These are phyloP conservation scores for Aspergillus indologenus DNA, from an alignment of 495 filamentous ascomycete species.

Conservation along the genomic window DNA sequence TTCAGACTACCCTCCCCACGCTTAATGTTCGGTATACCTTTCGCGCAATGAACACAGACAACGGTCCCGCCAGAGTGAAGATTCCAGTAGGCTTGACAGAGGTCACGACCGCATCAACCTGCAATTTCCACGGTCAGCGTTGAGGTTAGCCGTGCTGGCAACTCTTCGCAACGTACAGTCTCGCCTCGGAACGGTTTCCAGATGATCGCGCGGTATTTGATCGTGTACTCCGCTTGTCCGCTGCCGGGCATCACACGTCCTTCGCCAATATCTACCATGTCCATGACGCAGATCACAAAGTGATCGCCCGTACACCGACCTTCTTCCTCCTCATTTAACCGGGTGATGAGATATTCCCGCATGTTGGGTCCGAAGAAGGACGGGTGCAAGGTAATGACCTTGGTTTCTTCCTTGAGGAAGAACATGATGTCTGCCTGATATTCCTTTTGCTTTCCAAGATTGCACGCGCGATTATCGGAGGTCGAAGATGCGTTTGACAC, in stretches of 20 bases:
- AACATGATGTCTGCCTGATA: constrained; percentile 61
- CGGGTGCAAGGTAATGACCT: constrained; percentile 87
- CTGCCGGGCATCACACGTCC: constrained; percentile 87
- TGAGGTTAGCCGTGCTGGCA: not conserved
- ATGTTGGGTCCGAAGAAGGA: constrained; percentile 93
- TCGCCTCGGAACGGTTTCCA: constrained; percentile 97
- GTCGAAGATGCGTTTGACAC: not conserved
- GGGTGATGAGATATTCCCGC: constrained; percentile 79
- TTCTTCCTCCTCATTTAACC: constrained; percentile 87
- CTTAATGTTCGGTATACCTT: constrained; percentile 56
- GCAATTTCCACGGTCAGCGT: not conserved
- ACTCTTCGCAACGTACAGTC: constrained; percentile 61
- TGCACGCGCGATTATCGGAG: not conserved
- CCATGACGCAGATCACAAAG: constrained; percentile 95
- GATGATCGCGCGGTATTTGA: constrained; percentile 91
- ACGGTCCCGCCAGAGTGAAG: constrained; percentile 84
- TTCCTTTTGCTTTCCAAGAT: not conserved
- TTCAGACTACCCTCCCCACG: not conserved
- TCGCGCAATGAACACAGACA: constrained; percentile 83
- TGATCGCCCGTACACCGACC: constrained; percentile 89
- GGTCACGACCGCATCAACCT: constrained; percentile 90
- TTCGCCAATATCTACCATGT: constrained; percentile 86
- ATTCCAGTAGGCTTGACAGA: constrained; percentile 90
- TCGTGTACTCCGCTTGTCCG: constrained; percentile 88
- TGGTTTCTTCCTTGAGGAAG: constrained; percentile 94